phyloP scores from a whole-genome alignment of 2,329 filamentous ascomycete species.

The Colletotrichum sp. region DNA sequence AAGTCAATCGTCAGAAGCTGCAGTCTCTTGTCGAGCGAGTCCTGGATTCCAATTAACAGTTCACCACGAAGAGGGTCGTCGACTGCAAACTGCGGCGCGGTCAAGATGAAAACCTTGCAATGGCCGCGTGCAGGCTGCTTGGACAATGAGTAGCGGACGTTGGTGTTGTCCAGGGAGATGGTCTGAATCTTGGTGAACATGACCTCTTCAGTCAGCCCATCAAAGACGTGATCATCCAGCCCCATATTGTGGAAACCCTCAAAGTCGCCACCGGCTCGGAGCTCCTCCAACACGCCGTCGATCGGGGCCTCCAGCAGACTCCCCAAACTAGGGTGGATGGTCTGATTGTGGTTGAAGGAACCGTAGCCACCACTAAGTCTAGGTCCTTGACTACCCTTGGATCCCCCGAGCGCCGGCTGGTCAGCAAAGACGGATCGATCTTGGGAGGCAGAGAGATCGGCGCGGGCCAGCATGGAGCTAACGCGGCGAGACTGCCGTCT shows the following conservation, averaged over 20 bases:
- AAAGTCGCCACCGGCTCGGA: slow-evolving; percentile 65
- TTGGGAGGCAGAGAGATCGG: slow-evolving; percentile 84
- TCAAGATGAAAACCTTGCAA: slow-evolving; percentile 71
- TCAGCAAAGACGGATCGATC: slow-evolving; percentile 84
- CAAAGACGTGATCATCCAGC: slow-evolving; percentile 73
- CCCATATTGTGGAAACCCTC: slow-evolving; percentile 76
- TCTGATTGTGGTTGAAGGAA: slow-evolving; percentile 47
- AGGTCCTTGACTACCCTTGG: slow-evolving; percentile 67
- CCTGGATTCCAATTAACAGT: slow-evolving; percentile 72
- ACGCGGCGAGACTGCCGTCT: slow-evolving; percentile 75
- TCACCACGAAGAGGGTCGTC: slow-evolving; percentile 60
- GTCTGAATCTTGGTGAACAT: slow-evolving; percentile 73
- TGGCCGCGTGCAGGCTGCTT: slow-evolving; percentile 57
- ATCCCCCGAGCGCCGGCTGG: slow-evolving; percentile 49
- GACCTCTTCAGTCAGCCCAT: slow-evolving; percentile 75
- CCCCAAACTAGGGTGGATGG: slow-evolving; percentile 56
- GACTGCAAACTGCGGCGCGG: slow-evolving; percentile 59
- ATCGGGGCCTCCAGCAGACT: slow-evolving; percentile 73
- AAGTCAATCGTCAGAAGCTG: slow-evolving; percentile 69
- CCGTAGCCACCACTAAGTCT: slow-evolving; percentile 62
- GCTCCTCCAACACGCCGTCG: slow-evolving; percentile 72
- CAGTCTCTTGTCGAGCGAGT: slow-evolving; percentile 69
- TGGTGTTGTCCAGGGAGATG: slow-evolving; percentile 65
- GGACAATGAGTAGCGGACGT: slow-evolving; percentile 64
- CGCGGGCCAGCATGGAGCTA: slow-evolving; percentile 87